Percentiles rank a stretch among this genome's conserved stretches.
Conservation (phyloP, 2,329 filamentous ascomycete species). For the Aspergillus udagawae region DNA sequence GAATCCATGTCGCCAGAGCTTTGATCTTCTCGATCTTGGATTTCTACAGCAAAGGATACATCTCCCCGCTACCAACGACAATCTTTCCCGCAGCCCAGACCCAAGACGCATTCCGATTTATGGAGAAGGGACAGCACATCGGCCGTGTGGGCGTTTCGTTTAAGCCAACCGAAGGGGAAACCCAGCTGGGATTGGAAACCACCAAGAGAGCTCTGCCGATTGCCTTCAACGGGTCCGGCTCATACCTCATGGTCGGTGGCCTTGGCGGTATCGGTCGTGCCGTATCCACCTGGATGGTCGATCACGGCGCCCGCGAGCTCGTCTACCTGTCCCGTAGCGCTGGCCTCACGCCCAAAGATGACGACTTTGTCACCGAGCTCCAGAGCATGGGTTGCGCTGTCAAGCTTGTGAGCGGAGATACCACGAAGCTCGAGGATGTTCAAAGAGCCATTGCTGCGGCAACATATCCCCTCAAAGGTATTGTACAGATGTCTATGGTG, state of each 20-base stretch:
- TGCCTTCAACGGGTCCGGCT: background rate
- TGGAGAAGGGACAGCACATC: too few species aligned
- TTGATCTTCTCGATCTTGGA: conserved; percentile 2
- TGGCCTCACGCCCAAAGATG: background rate
- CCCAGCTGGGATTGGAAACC: conserved; percentile 4
- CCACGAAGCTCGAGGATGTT: conserved; percentile 3
- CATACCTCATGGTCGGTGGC: conserved; percentile 15
- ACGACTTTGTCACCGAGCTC: conserved; percentile 5
- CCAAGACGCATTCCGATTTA: too few species aligned
- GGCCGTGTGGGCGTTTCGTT: too few species aligned
- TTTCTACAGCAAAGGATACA: too few species aligned
- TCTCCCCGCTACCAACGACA: too few species aligned
- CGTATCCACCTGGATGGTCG: conserved; percentile 11
- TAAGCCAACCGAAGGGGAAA: too few species aligned
- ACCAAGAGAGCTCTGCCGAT: background rate
- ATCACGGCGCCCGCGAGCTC: conserved; percentile 8
- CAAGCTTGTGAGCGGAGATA: conserved; percentile 2
- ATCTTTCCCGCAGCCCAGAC: too few species aligned
- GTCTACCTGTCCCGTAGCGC: conserved; percentile 5
- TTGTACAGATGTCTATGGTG: conserved; percentile 16
- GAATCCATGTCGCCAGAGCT: background rate
- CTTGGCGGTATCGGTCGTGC: conserved; percentile 10
- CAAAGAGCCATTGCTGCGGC: background rate
- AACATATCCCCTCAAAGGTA: conserved; percentile 7
- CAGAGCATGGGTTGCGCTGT: conserved; percentile 1